Evolutionary conservation across 768 basidiomycete genomes (phyloP), one percentile per base, ranked within the genome.

Genomic region (Gloeopeniophorella convolvens): DNA sequence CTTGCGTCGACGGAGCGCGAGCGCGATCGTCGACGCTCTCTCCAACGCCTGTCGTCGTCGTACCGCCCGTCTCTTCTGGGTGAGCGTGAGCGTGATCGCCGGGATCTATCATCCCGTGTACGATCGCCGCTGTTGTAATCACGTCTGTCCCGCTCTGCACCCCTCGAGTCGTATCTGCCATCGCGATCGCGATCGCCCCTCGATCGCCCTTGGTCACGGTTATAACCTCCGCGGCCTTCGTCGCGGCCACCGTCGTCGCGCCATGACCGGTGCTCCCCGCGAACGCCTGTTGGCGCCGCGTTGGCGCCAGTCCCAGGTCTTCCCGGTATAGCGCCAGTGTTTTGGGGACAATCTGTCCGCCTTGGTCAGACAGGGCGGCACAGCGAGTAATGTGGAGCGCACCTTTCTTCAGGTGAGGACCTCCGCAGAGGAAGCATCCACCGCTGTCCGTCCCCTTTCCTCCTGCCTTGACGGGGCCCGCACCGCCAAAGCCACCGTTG

Each of bases 371-470:
- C 23, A 18, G 15, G 20, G 32, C 18, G 31, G 11, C 20, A 35
- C 34, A 15, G 5, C n/a, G 16, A 12, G 16, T 35, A 20, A 24
- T 18, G 9, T 40, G 18, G 8, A 7, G 41, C 8, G 15, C 54
- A 88, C 92, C 92, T 76, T 86, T 89, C 65, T 90, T 92, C 28
- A 95, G 70, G 72, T 97, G 95, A 5, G 89, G 86, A 0, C 94
- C 94, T 5, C 95, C 95, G 64, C 96, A 99, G 30, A 81, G 65
- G 72, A 95, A 99, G 64, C 96, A 99, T 0, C 89, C 91, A 1
- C 76, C 80, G 1, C 69, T 72, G 37, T 82, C 77, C 1, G 69
- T 69, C 20, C 73, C 70, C 42, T 68, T 75, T 5, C 82, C 82
- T 27, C 81, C 82, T 33, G 72, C 63, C 61, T 77, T 80, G 42